These are phyloP conservation scores for Podospora pseudopauciseta DNA, from an alignment of 495 filamentous ascomycete genomes.

Conservation along the genomic window DNA sequence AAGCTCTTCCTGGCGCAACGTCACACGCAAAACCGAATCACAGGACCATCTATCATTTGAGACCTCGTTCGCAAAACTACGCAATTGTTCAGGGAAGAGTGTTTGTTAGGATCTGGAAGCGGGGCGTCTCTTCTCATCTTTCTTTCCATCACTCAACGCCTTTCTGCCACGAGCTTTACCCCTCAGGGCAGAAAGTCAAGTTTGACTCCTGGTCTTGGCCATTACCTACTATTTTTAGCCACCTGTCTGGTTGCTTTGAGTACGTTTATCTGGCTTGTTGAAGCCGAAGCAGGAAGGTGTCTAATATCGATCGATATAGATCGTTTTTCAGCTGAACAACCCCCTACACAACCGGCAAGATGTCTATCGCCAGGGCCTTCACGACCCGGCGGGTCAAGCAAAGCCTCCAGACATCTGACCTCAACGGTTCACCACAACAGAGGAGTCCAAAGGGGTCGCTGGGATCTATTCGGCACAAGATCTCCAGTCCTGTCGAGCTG, in stretches of 20 bases:
- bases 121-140: neutral
- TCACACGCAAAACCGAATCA: constrained; percentile 18
- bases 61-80: neutral
- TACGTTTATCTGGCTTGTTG: neutral
- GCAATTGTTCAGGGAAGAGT: neutral
- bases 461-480: constrained; percentile 56
- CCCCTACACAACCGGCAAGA: constrained; percentile 25
- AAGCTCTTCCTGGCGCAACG: constrained; percentile 16
- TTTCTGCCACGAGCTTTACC: neutral
- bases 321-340: neutral
- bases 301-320: neutral
- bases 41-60: constrained; percentile 5
- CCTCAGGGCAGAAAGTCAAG: neutral
- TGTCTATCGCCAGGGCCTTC: constrained; percentile 65
- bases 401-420: constrained; percentile 34
- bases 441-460: constrained; percentile 42
- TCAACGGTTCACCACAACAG: constrained; percentile 37
- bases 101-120: neutral
- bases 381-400: constrained; percentile 53
- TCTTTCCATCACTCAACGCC: neutral
- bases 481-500: constrained; percentile 82
- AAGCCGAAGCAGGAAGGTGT: neutral
- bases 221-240: neutral
- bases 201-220: neutral
- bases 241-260: neutral